These are phyloP conservation scores for Pseudogymnoascus sp. DNA, from an alignment of 2,329 filamentous ascomycete species.

Conservation along the genomic window DNA sequence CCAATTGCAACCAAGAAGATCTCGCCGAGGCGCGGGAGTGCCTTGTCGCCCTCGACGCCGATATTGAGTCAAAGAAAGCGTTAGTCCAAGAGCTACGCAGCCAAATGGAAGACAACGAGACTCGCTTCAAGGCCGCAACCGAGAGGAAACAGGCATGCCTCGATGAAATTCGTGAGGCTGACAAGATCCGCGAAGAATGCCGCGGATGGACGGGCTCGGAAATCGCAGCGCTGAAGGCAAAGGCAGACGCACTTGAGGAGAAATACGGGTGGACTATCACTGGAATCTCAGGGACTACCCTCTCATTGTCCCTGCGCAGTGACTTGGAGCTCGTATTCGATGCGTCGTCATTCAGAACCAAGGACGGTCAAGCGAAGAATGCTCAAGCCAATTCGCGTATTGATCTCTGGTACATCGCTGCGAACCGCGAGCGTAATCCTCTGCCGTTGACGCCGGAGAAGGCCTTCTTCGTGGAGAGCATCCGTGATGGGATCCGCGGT, in stretches of 20 bases:
- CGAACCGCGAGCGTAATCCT: constrained; percentile 47
- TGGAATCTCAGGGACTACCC: constrained; percentile 51
- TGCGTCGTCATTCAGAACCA: constrained; percentile 50
- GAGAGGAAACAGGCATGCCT: constrained; percentile 64
- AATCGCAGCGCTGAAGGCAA: constrained; percentile 69
- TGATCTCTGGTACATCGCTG: constrained; percentile 64
- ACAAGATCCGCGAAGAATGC: constrained; percentile 78
- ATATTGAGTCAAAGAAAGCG: constrained; percentile 63
- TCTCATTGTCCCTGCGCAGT: constrained; percentile 69
- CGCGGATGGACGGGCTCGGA: constrained; percentile 83
- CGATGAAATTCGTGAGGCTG: constrained; percentile 73
- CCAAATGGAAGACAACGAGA: constrained; percentile 62
- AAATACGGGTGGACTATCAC: constrained; percentile 67
- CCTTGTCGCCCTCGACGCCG: constrained; percentile 57
- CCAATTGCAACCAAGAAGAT: constrained; percentile 74
- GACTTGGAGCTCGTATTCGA: constrained; percentile 72
- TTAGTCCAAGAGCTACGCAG: constrained; percentile 60
- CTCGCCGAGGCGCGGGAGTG: constrained; percentile 66
- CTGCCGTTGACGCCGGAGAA: constrained; percentile 57
- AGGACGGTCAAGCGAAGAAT: constrained; percentile 17
- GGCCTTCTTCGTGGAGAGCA: constrained; percentile 69
- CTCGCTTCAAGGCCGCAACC: constrained; percentile 54
- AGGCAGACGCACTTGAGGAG: constrained; percentile 59
- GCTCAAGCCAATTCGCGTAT: constrained; percentile 46
- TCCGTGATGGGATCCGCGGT: constrained; percentile 60